Evolutionary conservation across 345 rosid species (phyloP).

Genomic region (Conringia planisiliqua): DNA sequence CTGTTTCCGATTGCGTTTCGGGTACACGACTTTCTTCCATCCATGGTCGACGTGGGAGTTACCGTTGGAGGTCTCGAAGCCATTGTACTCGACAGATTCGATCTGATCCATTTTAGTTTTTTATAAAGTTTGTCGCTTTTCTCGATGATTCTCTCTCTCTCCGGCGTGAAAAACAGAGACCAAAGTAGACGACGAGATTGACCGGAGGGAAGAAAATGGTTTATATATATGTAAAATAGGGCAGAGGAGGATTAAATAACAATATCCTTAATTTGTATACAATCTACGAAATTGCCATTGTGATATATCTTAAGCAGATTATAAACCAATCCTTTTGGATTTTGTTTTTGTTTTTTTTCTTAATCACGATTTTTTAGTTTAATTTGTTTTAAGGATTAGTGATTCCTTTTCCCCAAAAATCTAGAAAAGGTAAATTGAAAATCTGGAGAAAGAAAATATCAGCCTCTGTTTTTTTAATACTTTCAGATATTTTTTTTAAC

Average conservation of each 20-base stretch:
- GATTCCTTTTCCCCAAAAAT: not conserved
- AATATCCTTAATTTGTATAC: not conserved
- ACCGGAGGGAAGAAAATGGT: slow-evolving; percentile 12
- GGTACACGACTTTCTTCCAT: slow-evolving; percentile 70
- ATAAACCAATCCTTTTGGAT: slow-evolving; percentile 18
- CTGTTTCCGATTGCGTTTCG: slow-evolving; percentile 54
- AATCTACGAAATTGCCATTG: slow-evolving; percentile 24
- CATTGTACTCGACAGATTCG: slow-evolving; percentile 37
- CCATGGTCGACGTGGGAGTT: slow-evolving; percentile 50
- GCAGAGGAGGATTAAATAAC: not conserved
- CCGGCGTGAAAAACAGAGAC: slow-evolving; percentile 35
- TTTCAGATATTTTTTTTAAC: not conserved
- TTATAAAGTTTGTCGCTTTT: slow-evolving; percentile 5
- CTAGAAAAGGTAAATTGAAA: not conserved
- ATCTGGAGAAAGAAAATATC: not conserved
- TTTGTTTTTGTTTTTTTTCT: not conserved
- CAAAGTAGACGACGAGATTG: slow-evolving; percentile 22
- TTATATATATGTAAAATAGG: not conserved
- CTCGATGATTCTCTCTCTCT: not conserved
- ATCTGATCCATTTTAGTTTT: slow-evolving; percentile 24
- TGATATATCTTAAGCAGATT: not conserved
- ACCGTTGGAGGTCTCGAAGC: slow-evolving; percentile 34
- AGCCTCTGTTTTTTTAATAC: not conserved
- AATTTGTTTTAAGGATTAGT: not conserved
- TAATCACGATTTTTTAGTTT: not conserved